Percentiles rank a stretch among this genome's conserved stretches.
These are phyloP conservation scores for Cairneyella variabilis DNA, from an alignment of 495 filamentous ascomycete genomes.

Conservation along the genomic window DNA sequence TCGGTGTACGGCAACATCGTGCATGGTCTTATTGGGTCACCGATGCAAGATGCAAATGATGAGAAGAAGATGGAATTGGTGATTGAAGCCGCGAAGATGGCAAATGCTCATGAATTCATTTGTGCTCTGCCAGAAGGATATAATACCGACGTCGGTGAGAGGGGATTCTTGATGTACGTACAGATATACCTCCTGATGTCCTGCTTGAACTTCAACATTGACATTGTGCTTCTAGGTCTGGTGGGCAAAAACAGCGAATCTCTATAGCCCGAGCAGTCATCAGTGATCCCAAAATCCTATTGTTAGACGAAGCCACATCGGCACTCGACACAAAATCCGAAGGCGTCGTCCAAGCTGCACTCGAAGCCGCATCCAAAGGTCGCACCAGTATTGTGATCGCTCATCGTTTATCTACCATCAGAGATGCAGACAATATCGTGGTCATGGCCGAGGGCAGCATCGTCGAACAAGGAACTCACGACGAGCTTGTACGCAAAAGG, in stretches of 20 bases:
- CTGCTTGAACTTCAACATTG: too few species aligned
- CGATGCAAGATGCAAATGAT: slow-evolving; percentile 56
- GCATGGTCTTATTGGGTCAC: slow-evolving; percentile 81
- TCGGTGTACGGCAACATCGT: slow-evolving; percentile 82
- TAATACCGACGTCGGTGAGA: slow-evolving; percentile 80
- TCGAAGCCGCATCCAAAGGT: slow-evolving; percentile 79
- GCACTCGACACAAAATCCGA: slow-evolving; percentile 90
- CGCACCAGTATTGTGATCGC: slow-evolving; percentile 93
- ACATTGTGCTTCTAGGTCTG: too few species aligned
- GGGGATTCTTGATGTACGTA: slow-evolving; percentile 80
- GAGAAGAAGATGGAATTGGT: slow-evolving; percentile 66
- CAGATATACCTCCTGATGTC: too few species aligned
- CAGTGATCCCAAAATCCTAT: slow-evolving; percentile 85
- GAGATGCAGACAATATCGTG: too few species aligned
- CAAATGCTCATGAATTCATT: slow-evolving; percentile 33
- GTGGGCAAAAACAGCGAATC: slow-evolving; percentile 96
- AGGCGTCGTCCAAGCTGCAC: slow-evolving; percentile 84
- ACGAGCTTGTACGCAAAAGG: too few species aligned
- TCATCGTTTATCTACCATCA: slow-evolving; percentile 83
- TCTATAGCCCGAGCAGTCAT: slow-evolving; percentile 79
- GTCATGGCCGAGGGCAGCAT: too few species aligned
- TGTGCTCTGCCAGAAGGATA: slow-evolving; percentile 49
- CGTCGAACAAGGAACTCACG: too few species aligned
- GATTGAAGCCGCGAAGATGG: neutral
- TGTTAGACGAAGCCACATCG: slow-evolving; percentile 90